Conservation (phyloP, 75 land plant species). For the Pinus albicaulis region DNA sequence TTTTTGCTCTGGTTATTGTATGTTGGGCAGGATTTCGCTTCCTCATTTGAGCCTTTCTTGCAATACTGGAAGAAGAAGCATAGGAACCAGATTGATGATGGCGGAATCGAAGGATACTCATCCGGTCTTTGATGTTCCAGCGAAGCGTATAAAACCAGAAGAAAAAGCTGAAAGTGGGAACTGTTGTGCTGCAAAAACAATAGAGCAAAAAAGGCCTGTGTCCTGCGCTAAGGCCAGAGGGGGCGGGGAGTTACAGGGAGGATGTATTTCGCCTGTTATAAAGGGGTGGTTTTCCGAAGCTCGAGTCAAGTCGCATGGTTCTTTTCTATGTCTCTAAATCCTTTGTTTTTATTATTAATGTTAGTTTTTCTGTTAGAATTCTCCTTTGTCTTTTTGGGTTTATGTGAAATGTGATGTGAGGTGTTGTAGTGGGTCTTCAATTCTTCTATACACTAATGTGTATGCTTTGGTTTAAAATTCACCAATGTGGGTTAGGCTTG, state of each 20-base stretch:
- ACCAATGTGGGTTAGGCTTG: too few relatives aligned
- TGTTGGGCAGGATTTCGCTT: neutral
- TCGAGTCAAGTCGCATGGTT: neutral
- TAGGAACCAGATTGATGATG: neutral
- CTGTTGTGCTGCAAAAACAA: neutral
- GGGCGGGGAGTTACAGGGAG: neutral
- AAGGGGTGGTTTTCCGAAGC: conserved; percentile 1
- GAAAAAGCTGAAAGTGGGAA: neutral
- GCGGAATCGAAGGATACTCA: neutral
- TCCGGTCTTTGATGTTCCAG: neutral
- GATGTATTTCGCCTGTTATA: conserved; percentile 7
- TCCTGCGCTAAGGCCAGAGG: neutral
- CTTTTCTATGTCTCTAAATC: neutral
- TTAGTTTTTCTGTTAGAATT: neutral
- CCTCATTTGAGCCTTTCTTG: neutral
- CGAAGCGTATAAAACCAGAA: neutral
- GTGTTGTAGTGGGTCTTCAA: too few relatives aligned
- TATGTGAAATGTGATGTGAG: too few relatives aligned
- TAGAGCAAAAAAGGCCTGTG: neutral
- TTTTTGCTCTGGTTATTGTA: neutral
- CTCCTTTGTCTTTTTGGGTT: neutral
- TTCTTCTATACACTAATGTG: too few relatives aligned
- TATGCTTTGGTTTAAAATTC: too few relatives aligned
- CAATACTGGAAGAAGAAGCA: neutral
- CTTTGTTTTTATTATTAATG: neutral